Base-by-base conservation (phyloP, 352 stramenopile genomes). In the Sclerospora graminicola region DNA sequence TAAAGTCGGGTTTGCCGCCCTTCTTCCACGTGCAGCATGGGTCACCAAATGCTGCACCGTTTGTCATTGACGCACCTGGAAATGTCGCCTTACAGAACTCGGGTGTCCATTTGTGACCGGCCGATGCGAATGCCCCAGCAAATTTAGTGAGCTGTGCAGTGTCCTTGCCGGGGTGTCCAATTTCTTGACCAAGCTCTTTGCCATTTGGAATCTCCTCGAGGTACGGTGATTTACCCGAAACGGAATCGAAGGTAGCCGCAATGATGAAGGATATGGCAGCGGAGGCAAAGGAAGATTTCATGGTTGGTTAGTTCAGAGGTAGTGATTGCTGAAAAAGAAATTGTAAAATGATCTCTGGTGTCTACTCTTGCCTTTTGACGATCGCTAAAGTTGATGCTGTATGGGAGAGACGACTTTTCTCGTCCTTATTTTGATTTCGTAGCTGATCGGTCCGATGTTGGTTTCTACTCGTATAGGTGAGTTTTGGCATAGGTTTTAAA, bases 11-110 rank as follows among this genome's bases (percentile, higher is more conserved):
- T 2, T 30, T 65, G 29, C 45, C 57, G 21, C 60, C 52, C 42
- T 54, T 57, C 18, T 47, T 61, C 63, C 63, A 79, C 48, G 54
- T 69, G 63, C 66, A 78, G 29, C 66, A 78, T 48, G 66, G 66
- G 54, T 78, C 66, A 5, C 66, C 66, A 52, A 79, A 70, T 30
- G 61, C 66, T 14, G 49, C 60, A 30, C 66, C 66, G 51, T 62
- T 60, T 15, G 57, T 70, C 46, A 69, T 60, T 8, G 32, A 42
- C 2, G 49, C 13, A n/a, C 55, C 55, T 19, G 49, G 49, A 48
- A 65, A 65, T 29, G 29, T 50, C 2, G 41, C 42, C 18, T 51
- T 45, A 30, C 56, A 65, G 38, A 65, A 57, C 5, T 37, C 38
- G 0, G 24, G 8, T n/a, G 35, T 39, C 64, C 64, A 75, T 27